Percentiles rank a stretch among this genome's conserved stretches.
These are phyloP conservation scores for Apophysomyces elegans DNA, from an alignment of 371 early-diverging fungal species.

Conservation along the genomic window DNA sequence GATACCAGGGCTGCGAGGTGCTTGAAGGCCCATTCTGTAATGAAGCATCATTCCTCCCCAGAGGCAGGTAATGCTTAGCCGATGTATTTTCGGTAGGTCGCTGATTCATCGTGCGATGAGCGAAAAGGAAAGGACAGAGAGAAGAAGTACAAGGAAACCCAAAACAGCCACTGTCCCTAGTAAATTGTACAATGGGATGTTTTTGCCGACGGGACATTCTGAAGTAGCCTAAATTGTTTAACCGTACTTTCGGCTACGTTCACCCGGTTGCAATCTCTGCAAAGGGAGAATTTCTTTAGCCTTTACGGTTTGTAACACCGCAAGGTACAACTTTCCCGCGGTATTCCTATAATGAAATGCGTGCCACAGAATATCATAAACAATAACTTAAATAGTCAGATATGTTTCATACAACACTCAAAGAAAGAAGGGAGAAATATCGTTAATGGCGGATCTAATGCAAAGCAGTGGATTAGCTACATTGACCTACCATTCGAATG, in stretches of 20 bases:
- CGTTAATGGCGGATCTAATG: too few relatives aligned
- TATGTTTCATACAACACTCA: too few relatives aligned
- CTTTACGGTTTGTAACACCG: neutral
- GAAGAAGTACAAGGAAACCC: neutral
- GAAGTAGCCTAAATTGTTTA: constrained; percentile 9
- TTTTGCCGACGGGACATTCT: constrained; percentile 7
- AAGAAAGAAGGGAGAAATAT: too few relatives aligned
- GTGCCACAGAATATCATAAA: neutral
- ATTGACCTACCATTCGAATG: too few relatives aligned
- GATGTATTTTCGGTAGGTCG: neutral
- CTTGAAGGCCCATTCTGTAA: neutral
- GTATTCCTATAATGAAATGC: neutral
- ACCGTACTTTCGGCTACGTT: neutral
- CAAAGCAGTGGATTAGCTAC: too few relatives aligned
- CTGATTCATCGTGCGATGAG: neutral
- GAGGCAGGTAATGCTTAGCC: neutral
- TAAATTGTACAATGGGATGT: neutral
- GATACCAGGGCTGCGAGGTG: neutral
- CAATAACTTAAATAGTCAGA: too few relatives aligned
- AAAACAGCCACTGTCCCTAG: neutral
- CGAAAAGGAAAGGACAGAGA: neutral
- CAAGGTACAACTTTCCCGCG: neutral
- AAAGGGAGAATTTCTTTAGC: neutral
- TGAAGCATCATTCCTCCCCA: neutral
- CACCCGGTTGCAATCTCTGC: too few relatives aligned